Conservation (phyloP, 225 moss, liverwort and hornwort species). For the Marchantia polymorpha region DNA sequence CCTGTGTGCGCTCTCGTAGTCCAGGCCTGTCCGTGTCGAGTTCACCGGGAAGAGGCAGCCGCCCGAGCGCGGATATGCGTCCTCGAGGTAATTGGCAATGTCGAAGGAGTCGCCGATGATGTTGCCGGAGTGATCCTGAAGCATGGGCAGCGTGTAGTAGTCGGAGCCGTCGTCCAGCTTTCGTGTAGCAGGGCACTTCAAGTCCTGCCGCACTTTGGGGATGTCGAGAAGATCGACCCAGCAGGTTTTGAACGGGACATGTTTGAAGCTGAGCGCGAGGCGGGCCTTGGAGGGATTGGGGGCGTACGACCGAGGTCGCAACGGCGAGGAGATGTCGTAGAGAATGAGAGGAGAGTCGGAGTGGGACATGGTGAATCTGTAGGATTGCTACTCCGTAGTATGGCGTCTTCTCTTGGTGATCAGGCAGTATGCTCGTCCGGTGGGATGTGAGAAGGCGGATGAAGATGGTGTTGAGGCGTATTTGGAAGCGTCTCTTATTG, state of each 20-base stretch:
- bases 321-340: slow-evolving; percentile 16
- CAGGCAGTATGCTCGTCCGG: too few relatives aligned
- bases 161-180: slow-evolving; percentile 7
- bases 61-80: background rate
- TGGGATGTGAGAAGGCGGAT: too few relatives aligned
- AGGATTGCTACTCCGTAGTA: too few relatives aligned
- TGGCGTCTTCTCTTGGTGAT: too few relatives aligned
- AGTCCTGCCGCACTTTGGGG: slow-evolving; percentile 3
- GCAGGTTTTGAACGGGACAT: slow-evolving; percentile 7
- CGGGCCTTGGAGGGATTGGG: slow-evolving; percentile 18
- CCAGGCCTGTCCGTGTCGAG: slow-evolving; percentile 2
- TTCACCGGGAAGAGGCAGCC: background rate
- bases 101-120: slow-evolving; percentile 17
- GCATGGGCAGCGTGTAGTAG: slow-evolving; percentile 9
- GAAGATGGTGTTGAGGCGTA: too few relatives aligned
- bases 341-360: too few relatives aligned
- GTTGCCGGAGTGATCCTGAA: slow-evolving; percentile 7
- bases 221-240: slow-evolving; percentile 13
- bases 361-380: too few relatives aligned
- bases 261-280: slow-evolving; percentile 13
- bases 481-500: too few relatives aligned
- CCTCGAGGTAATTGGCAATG: slow-evolving; percentile 16
- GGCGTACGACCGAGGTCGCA: background rate
- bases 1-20: slow-evolving; percentile 6
- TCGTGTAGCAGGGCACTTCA: slow-evolving; percentile 6